Evolutionary conservation across 2,329 filamentous ascomycete genomes (phyloP).

Genomic region (Xylariaceae sp.): DNA sequence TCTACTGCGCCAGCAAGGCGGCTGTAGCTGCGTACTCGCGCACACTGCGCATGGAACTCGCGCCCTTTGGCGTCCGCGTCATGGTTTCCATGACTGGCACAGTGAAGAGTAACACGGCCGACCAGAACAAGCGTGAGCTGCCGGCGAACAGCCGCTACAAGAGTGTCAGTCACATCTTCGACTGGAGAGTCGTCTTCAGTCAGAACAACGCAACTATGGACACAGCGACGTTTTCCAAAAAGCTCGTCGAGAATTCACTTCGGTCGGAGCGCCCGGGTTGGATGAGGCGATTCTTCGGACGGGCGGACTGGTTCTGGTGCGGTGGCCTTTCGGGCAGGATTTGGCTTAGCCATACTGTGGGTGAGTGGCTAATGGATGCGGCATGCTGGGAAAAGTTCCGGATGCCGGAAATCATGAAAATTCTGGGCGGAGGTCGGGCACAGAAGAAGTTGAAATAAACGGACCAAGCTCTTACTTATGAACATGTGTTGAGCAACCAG

Average conservation of each 20-base stretch:
- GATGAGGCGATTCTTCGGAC: constrained; percentile 35
- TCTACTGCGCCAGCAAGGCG: constrained; percentile 54
- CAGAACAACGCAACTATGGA: constrained; percentile 45
- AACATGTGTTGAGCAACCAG: too few species aligned
- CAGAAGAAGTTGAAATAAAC: constrained; percentile 22
- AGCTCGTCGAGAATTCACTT: constrained; percentile 41
- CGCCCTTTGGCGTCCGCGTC: constrained; percentile 52
- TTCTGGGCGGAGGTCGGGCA: constrained; percentile 23
- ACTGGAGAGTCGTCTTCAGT: constrained; percentile 43
- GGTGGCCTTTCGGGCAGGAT: constrained; percentile 31
- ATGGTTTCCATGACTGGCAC: constrained; percentile 55
- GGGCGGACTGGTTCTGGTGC: constrained; percentile 41
- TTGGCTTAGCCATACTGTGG: constrained; percentile 31
- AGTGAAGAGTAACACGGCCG: constrained; percentile 48
- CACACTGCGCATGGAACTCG: constrained; percentile 49
- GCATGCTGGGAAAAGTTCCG: constrained; percentile 33
- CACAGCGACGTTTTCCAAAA: constrained; percentile 41
- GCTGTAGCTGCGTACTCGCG: constrained; percentile 52
- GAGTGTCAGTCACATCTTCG: constrained; percentile 43
- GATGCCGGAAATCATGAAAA: constrained; percentile 29
- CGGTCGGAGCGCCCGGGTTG: constrained; percentile 31
- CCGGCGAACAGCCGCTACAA: constrained; percentile 45
- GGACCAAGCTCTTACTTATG: too few species aligned
- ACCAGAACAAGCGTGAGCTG: constrained; percentile 38
- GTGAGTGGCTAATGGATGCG: constrained; percentile 37